These are phyloP conservation scores for Termitomyces sp. DNA, from an alignment of 768 basidiomycete genomes.

Conservation along the genomic window DNA sequence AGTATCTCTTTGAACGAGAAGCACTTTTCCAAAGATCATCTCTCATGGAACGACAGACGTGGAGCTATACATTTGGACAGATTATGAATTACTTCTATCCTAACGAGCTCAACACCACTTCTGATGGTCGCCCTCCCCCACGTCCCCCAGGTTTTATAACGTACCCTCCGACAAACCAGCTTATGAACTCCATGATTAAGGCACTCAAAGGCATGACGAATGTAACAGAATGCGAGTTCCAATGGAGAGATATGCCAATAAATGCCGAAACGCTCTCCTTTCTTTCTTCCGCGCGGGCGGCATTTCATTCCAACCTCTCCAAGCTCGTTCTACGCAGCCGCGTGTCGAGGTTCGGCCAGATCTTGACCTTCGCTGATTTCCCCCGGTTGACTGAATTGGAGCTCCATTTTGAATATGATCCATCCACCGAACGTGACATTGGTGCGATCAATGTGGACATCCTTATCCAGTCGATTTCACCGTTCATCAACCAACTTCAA, in stretches of 20 bases:
- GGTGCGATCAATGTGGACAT: constrained; percentile 6
- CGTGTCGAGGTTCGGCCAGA: constrained; percentile 25
- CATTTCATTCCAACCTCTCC: constrained; percentile 26
- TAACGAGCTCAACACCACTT: not conserved
- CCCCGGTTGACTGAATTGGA: constrained; percentile 27
- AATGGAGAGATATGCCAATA: constrained; percentile 33
- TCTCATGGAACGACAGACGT: not conserved
- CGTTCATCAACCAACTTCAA: constrained; percentile 26
- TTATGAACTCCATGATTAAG: constrained; percentile 25
- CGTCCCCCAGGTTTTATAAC: not conserved
- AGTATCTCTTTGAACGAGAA: constrained; percentile 24
- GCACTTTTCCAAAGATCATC: constrained; percentile 1
- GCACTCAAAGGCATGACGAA: constrained; percentile 29
- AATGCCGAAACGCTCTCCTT: constrained; percentile 24
- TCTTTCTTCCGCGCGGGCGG: constrained; percentile 20
- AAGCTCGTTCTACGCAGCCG: constrained; percentile 29
- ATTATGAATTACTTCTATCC: not conserved
- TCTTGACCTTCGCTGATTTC: constrained; percentile 24
- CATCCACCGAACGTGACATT: not conserved
- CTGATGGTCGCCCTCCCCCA: not conserved
- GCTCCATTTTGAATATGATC: constrained; percentile 28
- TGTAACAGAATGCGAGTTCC: constrained; percentile 28
- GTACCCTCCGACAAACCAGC: constrained; percentile 14
- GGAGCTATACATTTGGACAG: not conserved
- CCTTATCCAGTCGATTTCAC: constrained; percentile 21